Base-by-base conservation (phyloP, 345 rosid species). In the Hypericum perforatum region DNA sequence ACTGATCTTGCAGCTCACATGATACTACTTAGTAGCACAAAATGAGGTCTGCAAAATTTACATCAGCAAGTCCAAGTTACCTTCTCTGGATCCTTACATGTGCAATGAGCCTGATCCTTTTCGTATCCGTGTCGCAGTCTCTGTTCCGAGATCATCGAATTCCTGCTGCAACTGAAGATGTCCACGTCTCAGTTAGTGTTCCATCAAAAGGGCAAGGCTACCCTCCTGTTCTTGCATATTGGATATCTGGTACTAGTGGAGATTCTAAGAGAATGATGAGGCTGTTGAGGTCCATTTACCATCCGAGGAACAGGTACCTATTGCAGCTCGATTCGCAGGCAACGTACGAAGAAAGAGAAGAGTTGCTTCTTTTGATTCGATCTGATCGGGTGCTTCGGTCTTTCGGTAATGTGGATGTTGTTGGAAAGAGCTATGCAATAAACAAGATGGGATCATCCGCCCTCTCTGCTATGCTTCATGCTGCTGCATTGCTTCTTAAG, bases 141-240 rank as follows among this genome's bases (percentile, higher is more conserved):
- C 39, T 53, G 54, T 38, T 61, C 37, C 7, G 42, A 5, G 46
- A 49, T 32, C 44, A 49, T 32, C 44, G 12, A 11, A 1, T 37
- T 44, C 36, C 60, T 48, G 40, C 39, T 55, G 13, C 45, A 15
- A 8, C 42, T 32, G 16, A 49, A 36, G 10, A 8, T 32, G 0
- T 45, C 11, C 52, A 37, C 5, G 6, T 32, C 45, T 15, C 59
- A 7, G 29, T 38, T 8, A 57, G 1, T 46, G 40, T 39, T 36
- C 63, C 66, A 15, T 49, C 66, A 1, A 67, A 61, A 56, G 66
- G 61, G 22, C 11, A 52, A 8, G 63, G 45, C n/a, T 45, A 39
- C 37, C 74, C 74, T 49, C 78, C 72, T 7, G 58, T 66, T 39
- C 43, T 74, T n/a, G 75, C 74, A 10, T 74, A 69, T 36, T 70